Evolutionary conservation across 140 eudicot genomes (phyloP).

Genomic region (Stevia rebaudiana): DNA sequence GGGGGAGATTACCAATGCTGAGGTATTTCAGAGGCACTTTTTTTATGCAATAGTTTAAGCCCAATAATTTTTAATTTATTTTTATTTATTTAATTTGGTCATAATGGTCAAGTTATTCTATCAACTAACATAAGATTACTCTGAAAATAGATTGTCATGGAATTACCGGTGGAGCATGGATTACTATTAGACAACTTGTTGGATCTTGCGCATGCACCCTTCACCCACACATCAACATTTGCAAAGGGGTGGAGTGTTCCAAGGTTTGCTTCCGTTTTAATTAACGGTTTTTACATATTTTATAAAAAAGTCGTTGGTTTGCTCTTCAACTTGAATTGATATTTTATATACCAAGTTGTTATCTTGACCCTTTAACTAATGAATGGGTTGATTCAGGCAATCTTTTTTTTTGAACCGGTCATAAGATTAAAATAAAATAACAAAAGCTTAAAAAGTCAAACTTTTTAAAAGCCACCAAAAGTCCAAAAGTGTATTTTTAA

Average conservation of each 20-base stretch:
- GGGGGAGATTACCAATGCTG: too few relatives aligned
- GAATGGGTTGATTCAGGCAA: neutral
- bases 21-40: constrained; percentile 39
- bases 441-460: neutral
- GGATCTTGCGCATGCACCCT: constrained; percentile 99
- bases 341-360: neutral
- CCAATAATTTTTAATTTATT: neutral
- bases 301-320: neutral
- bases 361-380: neutral
- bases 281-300: neutral
- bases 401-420: neutral
- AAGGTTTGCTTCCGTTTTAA: constrained; percentile 41
- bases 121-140: neutral
- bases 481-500: neutral
- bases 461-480: neutral
- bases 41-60: neutral
- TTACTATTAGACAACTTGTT: constrained; percentile 86
- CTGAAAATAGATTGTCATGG: constrained; percentile 71
- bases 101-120: neutral
- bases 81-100: too few relatives aligned
- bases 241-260: constrained; percentile 99
- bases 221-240: constrained; percentile 94
- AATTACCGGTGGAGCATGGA: constrained; percentile 97
- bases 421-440: neutral
- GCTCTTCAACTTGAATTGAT: neutral